Evolutionary conservation across 169 alveolate genomes (phyloP).

Genomic region (Plasmodium vivax): DNA sequence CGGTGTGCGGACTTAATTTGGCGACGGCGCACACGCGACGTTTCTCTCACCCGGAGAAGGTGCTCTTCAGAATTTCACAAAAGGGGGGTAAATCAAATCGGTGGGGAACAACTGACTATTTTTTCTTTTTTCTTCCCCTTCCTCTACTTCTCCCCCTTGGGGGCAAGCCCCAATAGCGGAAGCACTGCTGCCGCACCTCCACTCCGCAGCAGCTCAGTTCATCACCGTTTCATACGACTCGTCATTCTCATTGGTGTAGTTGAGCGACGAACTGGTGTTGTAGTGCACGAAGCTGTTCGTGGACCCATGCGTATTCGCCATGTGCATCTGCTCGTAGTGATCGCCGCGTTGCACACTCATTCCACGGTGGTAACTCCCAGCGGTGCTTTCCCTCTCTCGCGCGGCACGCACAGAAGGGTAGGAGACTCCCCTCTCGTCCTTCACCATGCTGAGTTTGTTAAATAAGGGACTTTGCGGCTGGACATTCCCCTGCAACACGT

Average conservation of each 20-base stretch:
- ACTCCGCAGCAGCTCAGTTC: not conserved
- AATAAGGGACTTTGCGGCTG: conserved; percentile 56
- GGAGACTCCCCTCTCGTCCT: not conserved
- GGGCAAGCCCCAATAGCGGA: not conserved
- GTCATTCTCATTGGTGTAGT: not conserved
- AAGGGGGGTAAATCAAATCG: not conserved
- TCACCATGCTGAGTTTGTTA: conserved; percentile 49
- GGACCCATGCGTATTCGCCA: not conserved
- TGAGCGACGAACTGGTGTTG: conserved; percentile 7
- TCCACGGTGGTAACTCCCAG: not conserved
- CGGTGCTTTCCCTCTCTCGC: not conserved
- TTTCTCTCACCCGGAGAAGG: not conserved
- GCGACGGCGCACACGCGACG: not conserved
- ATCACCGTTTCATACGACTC: not conserved
- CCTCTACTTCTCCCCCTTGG: not conserved
- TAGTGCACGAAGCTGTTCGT: not conserved
- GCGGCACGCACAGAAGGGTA: not conserved
- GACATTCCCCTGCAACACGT: conserved; percentile 84
- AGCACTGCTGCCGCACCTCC: not conserved
- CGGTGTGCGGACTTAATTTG: not conserved
- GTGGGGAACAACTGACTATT: not conserved
- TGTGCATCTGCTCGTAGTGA: not conserved
- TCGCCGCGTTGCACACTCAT: not conserved
- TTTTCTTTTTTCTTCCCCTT: too few relatives aligned
- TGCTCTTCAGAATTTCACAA: not conserved